These are phyloP conservation scores for Cochlearia excelsa DNA, from an alignment of 345 rosid genomes.

Conservation along the genomic window DNA sequence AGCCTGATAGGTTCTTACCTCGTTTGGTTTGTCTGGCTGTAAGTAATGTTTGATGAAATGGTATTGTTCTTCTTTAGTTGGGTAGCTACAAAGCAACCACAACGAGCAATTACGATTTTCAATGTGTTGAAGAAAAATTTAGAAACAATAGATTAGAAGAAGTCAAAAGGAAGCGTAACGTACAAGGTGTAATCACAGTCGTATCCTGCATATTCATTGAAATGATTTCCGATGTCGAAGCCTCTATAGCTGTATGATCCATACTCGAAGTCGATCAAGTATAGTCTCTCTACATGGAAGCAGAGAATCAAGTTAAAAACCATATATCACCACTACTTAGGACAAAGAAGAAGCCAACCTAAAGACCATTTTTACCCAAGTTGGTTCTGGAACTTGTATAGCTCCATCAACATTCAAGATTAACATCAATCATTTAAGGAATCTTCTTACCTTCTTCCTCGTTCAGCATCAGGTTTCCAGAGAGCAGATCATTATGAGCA, in stretches of 20 bases:
- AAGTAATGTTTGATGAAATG: conserved; percentile 88
- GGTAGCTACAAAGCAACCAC: conserved; percentile 53
- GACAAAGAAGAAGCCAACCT: conserved; percentile 13
- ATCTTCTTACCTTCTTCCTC: conserved; percentile 64
- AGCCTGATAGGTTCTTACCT: conserved; percentile 42
- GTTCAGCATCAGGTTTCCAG: conserved; percentile 87
- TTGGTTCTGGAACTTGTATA: neutral
- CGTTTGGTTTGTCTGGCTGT: conserved; percentile 60
- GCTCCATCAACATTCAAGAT: neutral
- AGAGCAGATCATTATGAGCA: conserved; percentile 92
- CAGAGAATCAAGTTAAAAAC: conserved; percentile 21
- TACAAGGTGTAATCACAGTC: conserved; percentile 92
- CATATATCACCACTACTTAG: neutral
- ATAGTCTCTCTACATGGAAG: conserved; percentile 57
- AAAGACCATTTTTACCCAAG: conserved; percentile 3
- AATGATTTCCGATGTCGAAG: conserved; percentile 91
- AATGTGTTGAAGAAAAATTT: neutral
- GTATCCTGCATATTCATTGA: conserved; percentile 92
- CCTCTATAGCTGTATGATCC: conserved; percentile 95
- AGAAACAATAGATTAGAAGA: conserved; percentile 14
- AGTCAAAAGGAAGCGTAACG: conserved; percentile 32
- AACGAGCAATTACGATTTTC: conserved; percentile 1
- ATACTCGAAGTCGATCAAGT: conserved; percentile 92
- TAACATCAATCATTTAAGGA: conserved; percentile 13
- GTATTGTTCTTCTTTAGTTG: conserved; percentile 75